Conservation (phyloP, 257 asterid genomes). For the Sherardia arvensis region DNA sequence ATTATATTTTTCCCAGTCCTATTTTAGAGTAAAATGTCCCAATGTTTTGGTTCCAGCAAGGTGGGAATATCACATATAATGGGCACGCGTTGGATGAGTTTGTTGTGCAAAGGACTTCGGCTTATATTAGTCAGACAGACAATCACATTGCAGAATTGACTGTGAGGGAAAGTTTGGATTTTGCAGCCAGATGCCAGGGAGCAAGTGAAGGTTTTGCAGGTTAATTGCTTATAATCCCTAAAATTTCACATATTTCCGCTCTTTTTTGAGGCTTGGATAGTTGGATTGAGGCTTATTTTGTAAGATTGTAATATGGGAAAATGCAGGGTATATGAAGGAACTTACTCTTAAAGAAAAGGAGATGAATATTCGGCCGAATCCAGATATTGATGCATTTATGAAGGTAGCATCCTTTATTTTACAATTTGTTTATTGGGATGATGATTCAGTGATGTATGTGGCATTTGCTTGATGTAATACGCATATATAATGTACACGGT, state of each 20-base stretch:
- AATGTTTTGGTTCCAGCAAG: conserved; percentile 40
- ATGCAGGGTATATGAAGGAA: conserved; percentile 58
- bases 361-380: conserved; percentile 55
- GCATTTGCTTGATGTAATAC: neutral
- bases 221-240: conserved; percentile 4
- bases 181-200: conserved; percentile 94
- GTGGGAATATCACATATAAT: conserved; percentile 57
- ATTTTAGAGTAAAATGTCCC: neutral
- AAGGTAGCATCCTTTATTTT: conserved; percentile 40
- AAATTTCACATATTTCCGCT: neutral
- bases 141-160: conserved; percentile 82
- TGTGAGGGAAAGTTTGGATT: conserved; percentile 83
- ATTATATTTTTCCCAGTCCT: neutral
- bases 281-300: too few relatives aligned
- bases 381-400: conserved; percentile 86
- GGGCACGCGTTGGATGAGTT: conserved; percentile 62
- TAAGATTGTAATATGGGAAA: neutral
- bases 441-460: neutral
- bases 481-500: neutral
- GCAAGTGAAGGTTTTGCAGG: conserved; percentile 69
- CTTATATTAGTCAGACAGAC: conserved; percentile 83
- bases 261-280: neutral
- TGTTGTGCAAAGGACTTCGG: conserved; percentile 66
- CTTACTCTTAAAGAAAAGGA: conserved; percentile 62
- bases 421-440: neutral